Base-by-base conservation (phyloP, 1,139 yeast genomes). In the Hyphopichia fennica region DNA sequence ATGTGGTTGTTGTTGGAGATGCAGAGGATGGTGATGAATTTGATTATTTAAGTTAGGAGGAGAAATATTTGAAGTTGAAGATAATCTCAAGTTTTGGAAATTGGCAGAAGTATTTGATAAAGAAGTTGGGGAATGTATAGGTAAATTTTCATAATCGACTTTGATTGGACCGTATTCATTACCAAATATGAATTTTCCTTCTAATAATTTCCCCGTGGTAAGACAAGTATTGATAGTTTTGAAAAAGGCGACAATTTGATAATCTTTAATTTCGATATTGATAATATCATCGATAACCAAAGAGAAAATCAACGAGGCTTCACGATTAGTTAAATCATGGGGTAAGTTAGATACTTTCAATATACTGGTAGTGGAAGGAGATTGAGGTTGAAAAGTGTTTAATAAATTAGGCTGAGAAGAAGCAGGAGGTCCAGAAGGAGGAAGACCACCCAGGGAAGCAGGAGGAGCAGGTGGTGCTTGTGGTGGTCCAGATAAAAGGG, bases 281-380 rank as follows among this genome's bases (percentile, higher is more conserved):
- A 63, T 63, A 29, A 82, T 60, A 51, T 86, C 88, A 52, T 88
- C 96, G 44, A 77, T 72, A 16, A 95, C 95, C 51, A 91, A 73
- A 7, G 96, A 79, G 59, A 91, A 91, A 27, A 91, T 73, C 29
- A 87, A 72, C 34, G 81, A 74, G 16, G 93, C 85, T 62, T 91
- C 98, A 56, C 96, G 80, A 27, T 75, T 60, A 3, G 91, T 65
- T 36, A 90, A 67, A 59, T 90, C 96, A 9, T 71, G 58, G 2
- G 98, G 97, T 18, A 89, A 62, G 55, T 85, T 84, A 45, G 70
- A 71, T 34, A 84, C 60, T 44, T 68, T 74, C 38, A 78, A 56
- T n/a, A 58, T 50, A 45, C 43, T 51, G 13, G 45, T 39, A 14
- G 46, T 35, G 23, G 42, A 25, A 15, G 48, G 41, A 19, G 35